A percentile compares a stretch with the other conserved stretches of the same genome.
Conservation (phyloP, 139 green algal genomes). For the Medakamo hakoo region DNA sequence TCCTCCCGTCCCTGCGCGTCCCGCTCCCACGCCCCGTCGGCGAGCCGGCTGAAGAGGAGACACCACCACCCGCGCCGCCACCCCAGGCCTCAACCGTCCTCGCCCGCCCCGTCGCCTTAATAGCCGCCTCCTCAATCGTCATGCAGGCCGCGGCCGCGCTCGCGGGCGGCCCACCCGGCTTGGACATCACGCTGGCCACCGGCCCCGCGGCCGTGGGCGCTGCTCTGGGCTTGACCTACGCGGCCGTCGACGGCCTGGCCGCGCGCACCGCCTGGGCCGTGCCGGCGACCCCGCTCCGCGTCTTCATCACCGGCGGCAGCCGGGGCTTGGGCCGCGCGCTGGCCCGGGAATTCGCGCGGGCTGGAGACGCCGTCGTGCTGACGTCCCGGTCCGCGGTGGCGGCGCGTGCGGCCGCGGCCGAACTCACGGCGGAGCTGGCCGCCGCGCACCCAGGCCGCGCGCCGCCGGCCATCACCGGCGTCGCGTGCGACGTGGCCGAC, state of each 20-base stretch:
- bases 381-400: conserved; percentile 27
- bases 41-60: too few relatives aligned
- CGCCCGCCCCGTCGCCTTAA: too few relatives aligned
- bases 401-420: conserved; percentile 4
- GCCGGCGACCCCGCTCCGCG: conserved; percentile 19
- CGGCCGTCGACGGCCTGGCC: background rate
- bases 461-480: conserved; percentile 21
- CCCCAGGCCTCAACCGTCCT: too few relatives aligned
- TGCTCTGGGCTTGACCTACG: background rate
- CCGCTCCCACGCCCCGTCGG: too few relatives aligned
- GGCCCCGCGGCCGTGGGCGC: background rate
- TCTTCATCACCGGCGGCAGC: conserved; percentile 52
- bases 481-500: conserved; percentile 42
- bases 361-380: conserved; percentile 50
- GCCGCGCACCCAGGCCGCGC: background rate
- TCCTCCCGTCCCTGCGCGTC: too few relatives aligned
- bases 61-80: too few relatives aligned
- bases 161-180: too few relatives aligned
- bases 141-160: too few relatives aligned
- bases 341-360: conserved; percentile 54
- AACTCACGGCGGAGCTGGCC: conserved; percentile 20
- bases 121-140: too few relatives aligned
- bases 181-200: too few relatives aligned
- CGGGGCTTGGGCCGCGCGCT: conserved; percentile 67
- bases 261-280: background rate